Base-by-base conservation (phyloP, 345 rosid genomes). In the Linum trigynum region DNA sequence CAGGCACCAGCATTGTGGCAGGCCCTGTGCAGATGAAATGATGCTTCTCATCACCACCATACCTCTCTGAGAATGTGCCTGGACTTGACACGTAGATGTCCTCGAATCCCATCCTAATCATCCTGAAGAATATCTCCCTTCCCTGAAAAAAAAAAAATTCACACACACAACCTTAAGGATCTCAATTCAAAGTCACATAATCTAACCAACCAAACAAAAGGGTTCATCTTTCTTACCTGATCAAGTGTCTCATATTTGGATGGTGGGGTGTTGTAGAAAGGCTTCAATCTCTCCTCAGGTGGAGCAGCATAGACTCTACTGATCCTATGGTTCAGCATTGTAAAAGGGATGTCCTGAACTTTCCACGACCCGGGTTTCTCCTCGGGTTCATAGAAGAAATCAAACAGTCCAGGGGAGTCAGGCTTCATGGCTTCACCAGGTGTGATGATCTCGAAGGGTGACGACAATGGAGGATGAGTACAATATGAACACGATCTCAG, bases 221-320 rank as follows among this genome's bases (percentile, higher is more conserved):
- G 37, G 38, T 16, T 10, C 48, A 11, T 23, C 15, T 9, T 12
- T 14, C 55, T 36, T 83, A 90, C 98, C 95, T 92, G 96, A 80
- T 92, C 98, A 36, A 86, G 72, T n/a, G 92, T 77, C 79, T 92
- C 98, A 65, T 75, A 92, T 76, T 89, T 92, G 40, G 92, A 80
- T 59, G 98, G 95, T 3, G 88, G 74, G 36, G 90, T 92, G 71
- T 80, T 76, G 66, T 84, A 87, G 64, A 87, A 60, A 2, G 82
- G 67, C 70, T 87, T 89, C 55, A 78, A 66, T 74, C 98, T 89
- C 70, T 92, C 94, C 40, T 80, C 65, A 0, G 92, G 96, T 32
- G 80, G 92, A 75, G 85, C 95, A 60, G 83, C 90, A 69, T 89
- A 92, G 2, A 85, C 73, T 77, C 98, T 81, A 61, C 95, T 89